Evolutionary conservation across 495 filamentous ascomycete species (phyloP).

Genomic region (Astrothelium macrocarpum): DNA sequence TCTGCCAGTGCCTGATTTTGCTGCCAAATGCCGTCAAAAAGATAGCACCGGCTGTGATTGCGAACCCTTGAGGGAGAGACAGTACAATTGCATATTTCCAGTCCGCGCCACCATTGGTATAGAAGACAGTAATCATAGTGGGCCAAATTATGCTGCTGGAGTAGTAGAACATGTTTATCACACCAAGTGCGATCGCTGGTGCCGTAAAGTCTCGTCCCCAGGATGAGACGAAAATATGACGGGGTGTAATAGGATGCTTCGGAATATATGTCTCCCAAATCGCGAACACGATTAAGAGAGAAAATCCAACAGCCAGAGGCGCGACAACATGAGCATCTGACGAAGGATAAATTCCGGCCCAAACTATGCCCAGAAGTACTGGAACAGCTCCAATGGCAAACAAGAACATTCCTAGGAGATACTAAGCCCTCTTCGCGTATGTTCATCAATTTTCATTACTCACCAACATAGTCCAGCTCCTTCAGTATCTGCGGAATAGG

Average conservation of each 20-base stretch:
- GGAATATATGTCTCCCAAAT: slow-evolving; percentile 20
- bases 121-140: slow-evolving; percentile 24
- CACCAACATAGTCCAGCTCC: slow-evolving; percentile 14
- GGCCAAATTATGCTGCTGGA: slow-evolving; percentile 26
- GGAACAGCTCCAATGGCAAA: slow-evolving; percentile 5
- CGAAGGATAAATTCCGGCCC: slow-evolving; percentile 4
- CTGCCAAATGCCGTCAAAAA: slow-evolving; percentile 27
- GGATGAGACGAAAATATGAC: slow-evolving; percentile 20
- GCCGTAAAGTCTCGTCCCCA: slow-evolving; percentile 23
- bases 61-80: slow-evolving; percentile 26
- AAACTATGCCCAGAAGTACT: slow-evolving; percentile 13
- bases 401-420: slow-evolving; percentile 1
- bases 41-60: slow-evolving; percentile 26
- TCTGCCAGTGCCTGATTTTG: slow-evolving; percentile 28
- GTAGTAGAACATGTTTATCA: slow-evolving; percentile 28
- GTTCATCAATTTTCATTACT: neutral
- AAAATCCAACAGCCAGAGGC: slow-evolving; percentile 14
- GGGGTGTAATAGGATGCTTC: slow-evolving; percentile 23
- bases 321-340: slow-evolving; percentile 11
- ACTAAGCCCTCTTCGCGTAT: neutral
- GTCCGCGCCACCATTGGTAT: slow-evolving; percentile 19
- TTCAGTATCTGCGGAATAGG: slow-evolving; percentile 7
- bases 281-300: slow-evolving; percentile 19
- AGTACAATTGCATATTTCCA: slow-evolving; percentile 23
- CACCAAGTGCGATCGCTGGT: slow-evolving; percentile 19